These are phyloP conservation scores for Trichosporon sp. DNA, from an alignment of 1,284 basidiomycete genomes.

Conservation along the genomic window DNA sequence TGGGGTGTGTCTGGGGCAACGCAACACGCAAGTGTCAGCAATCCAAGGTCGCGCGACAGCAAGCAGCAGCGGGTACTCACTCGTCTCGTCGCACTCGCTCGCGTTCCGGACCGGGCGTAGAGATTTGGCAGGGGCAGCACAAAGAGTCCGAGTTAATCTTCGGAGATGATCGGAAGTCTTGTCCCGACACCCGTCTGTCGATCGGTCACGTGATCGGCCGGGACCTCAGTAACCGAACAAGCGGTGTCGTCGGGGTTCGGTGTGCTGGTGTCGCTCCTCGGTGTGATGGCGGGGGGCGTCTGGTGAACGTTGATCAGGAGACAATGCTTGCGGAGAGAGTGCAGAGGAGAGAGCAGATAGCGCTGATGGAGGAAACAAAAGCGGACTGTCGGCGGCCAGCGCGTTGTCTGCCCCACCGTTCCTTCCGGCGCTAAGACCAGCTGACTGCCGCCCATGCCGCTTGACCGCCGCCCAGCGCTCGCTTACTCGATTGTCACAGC, in stretches of 20 bases:
- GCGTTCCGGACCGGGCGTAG: not conserved
- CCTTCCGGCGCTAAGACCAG: not conserved
- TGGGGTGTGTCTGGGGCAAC: no score
- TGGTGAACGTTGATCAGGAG: not conserved
- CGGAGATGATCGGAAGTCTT: slow-evolving; percentile 10
- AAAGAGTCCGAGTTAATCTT: not conserved
- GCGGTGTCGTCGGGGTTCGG: not conserved
- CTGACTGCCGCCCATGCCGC: no score
- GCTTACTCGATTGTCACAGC: not conserved
- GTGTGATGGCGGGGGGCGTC: no score
- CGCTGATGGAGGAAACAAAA: not conserved
- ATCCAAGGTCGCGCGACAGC: not conserved
- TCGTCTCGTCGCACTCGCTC: not conserved
- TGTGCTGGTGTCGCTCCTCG: not conserved
- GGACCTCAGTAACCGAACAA: not conserved
- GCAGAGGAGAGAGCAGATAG: not conserved
- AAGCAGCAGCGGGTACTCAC: not conserved
- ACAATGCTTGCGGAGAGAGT: not conserved
- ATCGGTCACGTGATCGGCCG: not conserved
- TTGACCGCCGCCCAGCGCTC: not conserved
- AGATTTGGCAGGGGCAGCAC: not conserved
- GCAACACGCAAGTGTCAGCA: not conserved
- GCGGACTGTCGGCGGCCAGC: not conserved
- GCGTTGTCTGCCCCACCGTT: not conserved
- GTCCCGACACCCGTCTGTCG: not conserved